These are phyloP conservation scores for Neoboletus subvelutipes DNA, from an alignment of 768 basidiomycete species.

Conservation along the genomic window DNA sequence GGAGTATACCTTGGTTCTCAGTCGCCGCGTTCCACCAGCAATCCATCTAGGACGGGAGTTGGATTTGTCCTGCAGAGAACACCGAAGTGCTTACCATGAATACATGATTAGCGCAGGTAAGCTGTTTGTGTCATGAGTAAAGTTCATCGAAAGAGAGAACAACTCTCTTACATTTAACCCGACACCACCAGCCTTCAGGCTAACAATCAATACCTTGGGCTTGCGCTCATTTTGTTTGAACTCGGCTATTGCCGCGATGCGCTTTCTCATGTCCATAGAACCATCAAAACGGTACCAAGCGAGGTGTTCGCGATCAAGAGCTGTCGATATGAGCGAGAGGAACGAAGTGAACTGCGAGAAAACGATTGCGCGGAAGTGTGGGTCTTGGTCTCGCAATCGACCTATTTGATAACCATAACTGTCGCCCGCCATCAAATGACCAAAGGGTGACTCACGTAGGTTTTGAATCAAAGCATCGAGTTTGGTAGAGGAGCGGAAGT, in stretches of 20 bases:
- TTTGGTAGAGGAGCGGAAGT: conserved; percentile 91
- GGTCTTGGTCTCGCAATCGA: conserved; percentile 66
- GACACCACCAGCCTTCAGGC: conserved; percentile 89
- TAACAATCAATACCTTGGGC: conserved; percentile 75
- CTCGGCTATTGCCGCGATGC: conserved; percentile 68
- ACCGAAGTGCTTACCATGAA: conserved; percentile 62
- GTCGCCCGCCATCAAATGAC: neutral
- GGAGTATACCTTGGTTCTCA: conserved; percentile 68
- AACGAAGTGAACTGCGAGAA: conserved; percentile 92
- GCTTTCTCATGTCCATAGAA: conserved; percentile 83
- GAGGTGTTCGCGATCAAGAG: conserved; percentile 66
- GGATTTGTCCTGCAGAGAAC: neutral
- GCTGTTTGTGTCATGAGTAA: conserved; percentile 34
- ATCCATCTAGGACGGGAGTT: conserved; percentile 61
- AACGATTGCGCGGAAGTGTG: conserved; percentile 78
- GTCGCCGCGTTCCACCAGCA: conserved; percentile 90
- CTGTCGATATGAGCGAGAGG: conserved; percentile 74
- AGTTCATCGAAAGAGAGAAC: neutral
- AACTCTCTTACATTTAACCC: conserved; percentile 68
- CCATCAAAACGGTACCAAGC: conserved; percentile 86
- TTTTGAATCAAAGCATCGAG: conserved; percentile 77
- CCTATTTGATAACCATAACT: conserved; percentile 36
- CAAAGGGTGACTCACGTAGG: conserved; percentile 50
- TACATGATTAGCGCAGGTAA: conserved; percentile 81
- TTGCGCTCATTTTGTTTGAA: conserved; percentile 70